Evolutionary conservation across 2,329 filamentous ascomycete species (phyloP).

Genomic region (Hypoxylon sp.): DNA sequence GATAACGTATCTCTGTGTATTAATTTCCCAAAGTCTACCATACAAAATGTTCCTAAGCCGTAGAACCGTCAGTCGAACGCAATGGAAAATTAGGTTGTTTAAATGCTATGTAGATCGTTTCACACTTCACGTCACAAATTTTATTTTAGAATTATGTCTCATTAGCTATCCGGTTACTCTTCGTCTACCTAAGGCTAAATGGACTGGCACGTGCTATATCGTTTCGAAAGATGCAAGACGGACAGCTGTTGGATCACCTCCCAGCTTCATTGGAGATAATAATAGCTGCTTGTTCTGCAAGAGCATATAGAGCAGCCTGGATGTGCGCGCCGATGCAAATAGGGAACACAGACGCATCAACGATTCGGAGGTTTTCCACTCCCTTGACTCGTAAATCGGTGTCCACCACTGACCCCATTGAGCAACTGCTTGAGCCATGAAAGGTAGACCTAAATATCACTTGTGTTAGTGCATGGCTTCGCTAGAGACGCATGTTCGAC

Average conservation of each 20-base stretch:
- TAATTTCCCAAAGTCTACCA: too few relatives aligned
- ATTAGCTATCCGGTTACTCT: too few relatives aligned
- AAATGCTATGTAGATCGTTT: too few relatives aligned
- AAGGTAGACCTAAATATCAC: conserved; percentile 18
- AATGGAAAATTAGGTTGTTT: too few relatives aligned
- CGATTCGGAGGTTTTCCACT: conserved; percentile 47
- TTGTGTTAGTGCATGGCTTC: neutral
- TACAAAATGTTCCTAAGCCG: too few relatives aligned
- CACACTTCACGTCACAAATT: too few relatives aligned
- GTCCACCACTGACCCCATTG: conserved; percentile 48
- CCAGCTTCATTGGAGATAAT: conserved; percentile 39
- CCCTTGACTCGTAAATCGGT: conserved; percentile 43
- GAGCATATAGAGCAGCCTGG: conserved; percentile 53
- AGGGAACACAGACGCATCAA: conserved; percentile 55
- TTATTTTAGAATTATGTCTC: too few relatives aligned
- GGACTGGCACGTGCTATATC: neutral
- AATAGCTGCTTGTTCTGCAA: conserved; percentile 54
- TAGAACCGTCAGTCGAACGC: too few relatives aligned
- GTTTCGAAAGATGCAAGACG: neutral
- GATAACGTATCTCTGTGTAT: too few relatives aligned
- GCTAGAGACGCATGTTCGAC: neutral
- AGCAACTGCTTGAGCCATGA: conserved; percentile 26
- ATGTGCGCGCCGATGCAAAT: conserved; percentile 52
- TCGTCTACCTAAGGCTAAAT: neutral
- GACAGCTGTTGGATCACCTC: neutral